Evolutionary conservation across 2,329 filamentous ascomycete genomes (phyloP), one percentile per base, ranked within the genome.

Genomic region (Colletotrichum noveboracense): DNA sequence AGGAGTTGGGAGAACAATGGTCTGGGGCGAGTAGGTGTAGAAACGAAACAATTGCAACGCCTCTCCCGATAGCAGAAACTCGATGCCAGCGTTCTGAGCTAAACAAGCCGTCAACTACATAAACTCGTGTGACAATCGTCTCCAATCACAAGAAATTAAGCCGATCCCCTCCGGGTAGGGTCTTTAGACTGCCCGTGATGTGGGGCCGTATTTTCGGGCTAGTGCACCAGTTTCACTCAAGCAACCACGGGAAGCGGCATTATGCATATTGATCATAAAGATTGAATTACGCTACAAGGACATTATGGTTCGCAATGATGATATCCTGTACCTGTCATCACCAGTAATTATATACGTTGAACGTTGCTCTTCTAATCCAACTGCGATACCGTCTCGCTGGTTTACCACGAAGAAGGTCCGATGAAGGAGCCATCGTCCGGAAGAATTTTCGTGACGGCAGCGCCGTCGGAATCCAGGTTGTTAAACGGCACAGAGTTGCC

Each of bases 401-500:
- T 58, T 71, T 78, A 80, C 81, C 81, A 83, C 2, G 36, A 64
- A 2, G 70, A 71, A 2, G 82, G 82, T 1, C 82, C 81, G 28
- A 83, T 75, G 56, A 82, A 82, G 7, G 78, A 80, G 0, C 78
- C 78, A 67, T 80, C 80, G 10, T 80, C 68, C 14, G 80, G 79
- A 5, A 83, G 79, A 2, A 69, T 56, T 77, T 82, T 82, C 3
- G 80, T 79, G 2, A 83, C 80, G 12, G 78, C 80, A 16, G 78
- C 69, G 14, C 73, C 78, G 1, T 81, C 67, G 4, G 65, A 75
- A 62, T 85, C 82, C 60, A 86, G 76, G 43, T 83, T 87, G 70
- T 82, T 77, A 5, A 78, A 78, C 2, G 79, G 77, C 3, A 86
- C 83, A 1, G 80, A 82, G 75, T 87, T 88, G 2, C 88, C 88